Base-by-base conservation (phyloP, 2,329 filamentous ascomycete species). In the Neocucurbitaria cava region DNA sequence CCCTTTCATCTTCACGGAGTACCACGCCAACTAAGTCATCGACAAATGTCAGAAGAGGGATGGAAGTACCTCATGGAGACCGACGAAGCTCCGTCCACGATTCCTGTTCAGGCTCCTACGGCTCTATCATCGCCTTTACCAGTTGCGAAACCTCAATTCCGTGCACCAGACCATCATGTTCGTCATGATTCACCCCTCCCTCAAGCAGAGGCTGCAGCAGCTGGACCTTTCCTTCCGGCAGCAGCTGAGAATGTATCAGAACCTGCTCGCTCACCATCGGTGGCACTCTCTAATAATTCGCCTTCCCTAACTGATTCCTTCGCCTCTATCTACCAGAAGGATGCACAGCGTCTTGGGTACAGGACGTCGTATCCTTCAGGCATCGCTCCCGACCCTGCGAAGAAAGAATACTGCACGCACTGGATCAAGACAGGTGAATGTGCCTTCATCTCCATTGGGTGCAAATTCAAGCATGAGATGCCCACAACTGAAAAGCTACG, bases 391-490 rank as follows among this genome's bases (percentile, higher is more conserved):
- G 74, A 79, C 10, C 69, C 68, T 5, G 74, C 76, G 5, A 85
- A 84, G 66, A 96, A 96, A 72, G 79, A 89, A 21, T 96, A 89
- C 75, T 96, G 92, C 76, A 91, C 92, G 54, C 91, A 94, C 75
- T 97, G 92, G 92, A 88, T 96, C 49, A 88, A 91, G 65, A 88
- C 90, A 54, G 92, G 92, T 18, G 86, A 90, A 39, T 97, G 93
- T 72, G 89, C 89, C 58, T 97, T 91, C 73, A 87, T 85, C 3
- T 91, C 96, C 72, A 88, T 93, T 69, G 92, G 93, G 0, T 96
- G 93, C 78, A 87, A 88, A 61, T 96, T 87, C 80, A 94, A 92
- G 78, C 93, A 96, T 73, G 90, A 95, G 72, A 96, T 96, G 89
- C 93, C 93, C 0, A 87, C 92, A 60, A 81, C 81, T 46, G 78